Evolutionary conservation across 164 flowering plant species (phyloP).

Genomic region (Cinnamomum micranthum): DNA sequence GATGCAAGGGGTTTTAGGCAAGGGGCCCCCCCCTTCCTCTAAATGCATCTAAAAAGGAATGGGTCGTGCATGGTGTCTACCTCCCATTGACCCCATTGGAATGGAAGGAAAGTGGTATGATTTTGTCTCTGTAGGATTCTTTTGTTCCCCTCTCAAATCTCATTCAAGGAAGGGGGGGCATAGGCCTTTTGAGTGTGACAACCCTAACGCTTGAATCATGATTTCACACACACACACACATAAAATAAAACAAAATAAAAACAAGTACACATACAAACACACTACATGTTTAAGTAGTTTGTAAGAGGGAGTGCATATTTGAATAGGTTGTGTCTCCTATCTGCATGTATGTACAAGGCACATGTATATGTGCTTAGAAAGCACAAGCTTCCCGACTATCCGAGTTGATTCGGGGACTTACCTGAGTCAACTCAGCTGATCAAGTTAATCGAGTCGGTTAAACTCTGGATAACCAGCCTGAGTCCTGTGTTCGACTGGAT

Average conservation of each 20-base stretch:
- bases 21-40: constrained; percentile 7
- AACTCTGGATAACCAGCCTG: no score
- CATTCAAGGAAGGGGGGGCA: constrained; percentile 1
- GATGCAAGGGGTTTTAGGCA: constrained; percentile 18
- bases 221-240: not conserved
- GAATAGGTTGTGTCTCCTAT: no score
- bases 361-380: no score
- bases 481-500: no score
- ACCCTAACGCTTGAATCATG: constrained; percentile 19
- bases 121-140: constrained; percentile 37
- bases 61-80: constrained; percentile 37
- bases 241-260: not conserved
- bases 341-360: no score
- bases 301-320: no score
- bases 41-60: constrained; percentile 39
- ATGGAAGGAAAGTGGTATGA: constrained; percentile 29
- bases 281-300: no score
- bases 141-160: constrained; percentile 30
- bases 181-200: constrained; percentile 1
- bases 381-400: no score
- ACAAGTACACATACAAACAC: not conserved
- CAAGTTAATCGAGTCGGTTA: no score
- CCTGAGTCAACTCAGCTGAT: no score
- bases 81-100: constrained; percentile 31
- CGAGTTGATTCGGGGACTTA: no score